Conservation (phyloP, 1,284 basidiomycete genomes). For the Puccinia sorghi region DNA sequence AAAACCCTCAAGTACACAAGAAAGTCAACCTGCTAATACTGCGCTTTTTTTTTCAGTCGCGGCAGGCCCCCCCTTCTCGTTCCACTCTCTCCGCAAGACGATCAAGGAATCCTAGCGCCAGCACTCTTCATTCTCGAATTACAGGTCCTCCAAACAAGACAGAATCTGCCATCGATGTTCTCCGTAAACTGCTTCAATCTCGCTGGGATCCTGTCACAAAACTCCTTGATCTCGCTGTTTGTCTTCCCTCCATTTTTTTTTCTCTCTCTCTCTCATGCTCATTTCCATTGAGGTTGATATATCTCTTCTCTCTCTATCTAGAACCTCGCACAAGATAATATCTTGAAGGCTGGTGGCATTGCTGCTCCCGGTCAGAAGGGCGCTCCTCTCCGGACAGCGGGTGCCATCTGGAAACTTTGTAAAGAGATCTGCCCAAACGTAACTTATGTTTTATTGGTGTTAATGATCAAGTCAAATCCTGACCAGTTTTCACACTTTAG, state of each 20-base stretch:
- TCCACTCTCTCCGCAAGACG: too few relatives aligned
- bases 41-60: too few relatives aligned
- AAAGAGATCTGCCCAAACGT: slow-evolving; percentile 69
- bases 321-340: slow-evolving; percentile 70
- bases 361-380: slow-evolving; percentile 68
- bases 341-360: slow-evolving; percentile 69
- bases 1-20: too few relatives aligned
- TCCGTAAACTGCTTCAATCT: slow-evolving; percentile 39
- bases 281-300: not conserved
- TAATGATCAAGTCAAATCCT: slow-evolving; percentile 65
- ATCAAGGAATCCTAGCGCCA: not conserved
- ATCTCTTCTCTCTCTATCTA: slow-evolving; percentile 55
- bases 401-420: slow-evolving; percentile 82
- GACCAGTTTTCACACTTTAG: slow-evolving; percentile 58
- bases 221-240: slow-evolving; percentile 38
- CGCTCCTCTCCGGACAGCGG: slow-evolving; percentile 67
- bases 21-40: too few relatives aligned
- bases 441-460: slow-evolving; percentile 60
- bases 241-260: not conserved
- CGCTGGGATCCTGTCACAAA: slow-evolving; percentile 46
- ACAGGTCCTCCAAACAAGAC: not conserved
- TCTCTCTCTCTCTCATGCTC: not conserved
- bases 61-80: too few relatives aligned
- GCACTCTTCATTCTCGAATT: not conserved
- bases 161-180: slow-evolving; percentile 43